Conservation (phyloP, 495 filamentous ascomycete species). For the Halenospora varia region DNA sequence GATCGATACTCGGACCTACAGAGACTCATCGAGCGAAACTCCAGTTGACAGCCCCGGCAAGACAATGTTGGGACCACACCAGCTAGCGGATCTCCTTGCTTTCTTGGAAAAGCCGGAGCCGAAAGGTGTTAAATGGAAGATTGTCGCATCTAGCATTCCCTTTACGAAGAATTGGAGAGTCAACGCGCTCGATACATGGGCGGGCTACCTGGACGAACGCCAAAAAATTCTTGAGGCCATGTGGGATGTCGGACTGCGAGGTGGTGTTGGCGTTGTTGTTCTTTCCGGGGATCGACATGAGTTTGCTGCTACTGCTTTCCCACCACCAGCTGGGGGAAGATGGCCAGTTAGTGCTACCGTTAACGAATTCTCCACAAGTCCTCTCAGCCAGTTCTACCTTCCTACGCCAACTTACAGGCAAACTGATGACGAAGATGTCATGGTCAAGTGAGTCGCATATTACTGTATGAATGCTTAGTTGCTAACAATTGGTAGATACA, state of each 20-base stretch:
- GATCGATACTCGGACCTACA: conserved; percentile 86
- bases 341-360: conserved; percentile 60
- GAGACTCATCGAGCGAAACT: conserved; percentile 51
- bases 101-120: conserved; percentile 70
- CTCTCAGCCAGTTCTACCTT: conserved; percentile 88
- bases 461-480: neutral
- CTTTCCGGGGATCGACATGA: conserved; percentile 91
- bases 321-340: conserved; percentile 54
- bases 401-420: conserved; percentile 81
- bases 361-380: conserved; percentile 85
- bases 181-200: conserved; percentile 85
- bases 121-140: conserved; percentile 84
- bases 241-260: conserved; percentile 70
- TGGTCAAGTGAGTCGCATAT: conserved; percentile 60
- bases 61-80: conserved; percentile 79
- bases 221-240: conserved; percentile 78
- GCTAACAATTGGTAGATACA: conserved; percentile 49
- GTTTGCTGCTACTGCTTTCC: conserved; percentile 88
- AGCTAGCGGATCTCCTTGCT: conserved; percentile 72
- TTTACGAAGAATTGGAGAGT: conserved; percentile 97
- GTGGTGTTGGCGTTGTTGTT: conserved; percentile 74
- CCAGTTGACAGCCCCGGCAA: conserved; percentile 54
- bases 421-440: conserved; percentile 70
- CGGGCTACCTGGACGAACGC: conserved; percentile 78
- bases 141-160: conserved; percentile 80